Evolutionary conservation across 306 rosid species (phyloP).

Genomic region (Inga leiocalycina): DNA sequence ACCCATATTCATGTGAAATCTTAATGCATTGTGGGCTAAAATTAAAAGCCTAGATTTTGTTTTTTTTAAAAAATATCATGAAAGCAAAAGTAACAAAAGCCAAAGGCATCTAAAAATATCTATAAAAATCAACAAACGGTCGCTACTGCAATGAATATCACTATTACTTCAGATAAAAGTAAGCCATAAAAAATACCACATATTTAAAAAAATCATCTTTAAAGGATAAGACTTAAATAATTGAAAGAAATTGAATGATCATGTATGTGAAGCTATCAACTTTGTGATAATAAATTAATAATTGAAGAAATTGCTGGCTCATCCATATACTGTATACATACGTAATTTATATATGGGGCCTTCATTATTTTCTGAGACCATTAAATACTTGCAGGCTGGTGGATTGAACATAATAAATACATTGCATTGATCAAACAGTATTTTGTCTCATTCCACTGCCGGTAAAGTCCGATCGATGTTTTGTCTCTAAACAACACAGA

Average conservation of each 20-base stretch:
- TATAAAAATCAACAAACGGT: not conserved
- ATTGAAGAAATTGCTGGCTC: constrained; percentile 21
- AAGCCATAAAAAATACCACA: not conserved
- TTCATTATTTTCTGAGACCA: not conserved
- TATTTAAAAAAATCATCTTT: not conserved
- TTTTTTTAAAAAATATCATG: not conserved
- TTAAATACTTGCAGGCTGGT: not conserved
- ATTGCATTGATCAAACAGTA: not conserved
- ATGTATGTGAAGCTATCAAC: not conserved
- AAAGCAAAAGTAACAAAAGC: not conserved
- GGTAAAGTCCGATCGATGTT: not conserved
- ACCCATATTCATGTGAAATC: not conserved
- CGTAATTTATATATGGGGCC: not conserved
- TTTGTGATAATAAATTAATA: constrained; percentile 36
- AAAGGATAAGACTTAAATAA: not conserved
- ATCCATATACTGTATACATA: not conserved
- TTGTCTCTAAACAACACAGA: not conserved
- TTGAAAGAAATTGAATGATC: not conserved
- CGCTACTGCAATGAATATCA: not conserved
- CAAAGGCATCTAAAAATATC: not conserved
- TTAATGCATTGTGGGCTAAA: not conserved
- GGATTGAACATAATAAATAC: not conserved
- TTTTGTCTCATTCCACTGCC: not conserved
- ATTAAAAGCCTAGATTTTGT: not conserved
- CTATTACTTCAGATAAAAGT: not conserved